phyloP scores from a whole-genome alignment of 331 rosid species.

The Acacia pycnantha region DNA sequence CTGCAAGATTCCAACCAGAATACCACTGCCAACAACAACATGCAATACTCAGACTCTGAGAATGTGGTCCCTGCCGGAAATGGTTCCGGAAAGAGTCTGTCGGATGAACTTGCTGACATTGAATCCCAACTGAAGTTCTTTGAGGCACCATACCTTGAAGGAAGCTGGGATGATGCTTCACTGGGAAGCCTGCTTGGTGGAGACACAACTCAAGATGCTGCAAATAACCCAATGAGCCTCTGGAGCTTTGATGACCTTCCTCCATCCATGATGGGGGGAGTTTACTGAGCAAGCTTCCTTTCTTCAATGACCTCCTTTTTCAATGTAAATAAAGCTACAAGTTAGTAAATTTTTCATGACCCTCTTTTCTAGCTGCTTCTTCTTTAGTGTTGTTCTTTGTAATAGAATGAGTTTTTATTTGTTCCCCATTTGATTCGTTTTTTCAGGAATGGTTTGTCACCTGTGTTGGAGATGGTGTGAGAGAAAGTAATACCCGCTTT shows the following conservation, averaged over 20 bases:
- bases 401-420: background rate
- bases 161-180: conserved; percentile 62
- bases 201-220: conserved; percentile 64
- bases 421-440: conserved; percentile 27
- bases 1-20: conserved; percentile 53
- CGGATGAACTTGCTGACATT: conserved; percentile 74
- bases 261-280: conserved; percentile 47
- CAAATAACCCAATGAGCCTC: conserved; percentile 63
- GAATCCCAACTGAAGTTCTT: conserved; percentile 74
- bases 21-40: conserved; percentile 27
- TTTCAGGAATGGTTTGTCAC: conserved; percentile 52
- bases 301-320: conserved; percentile 24
- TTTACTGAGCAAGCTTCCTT: conserved; percentile 44
- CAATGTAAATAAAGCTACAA: conserved; percentile 89
- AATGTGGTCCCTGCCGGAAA: conserved; percentile 28
- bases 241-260: conserved; percentile 86
- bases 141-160: conserved; percentile 60
- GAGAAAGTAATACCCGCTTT: conserved; percentile 26
- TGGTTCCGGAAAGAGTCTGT: conserved; percentile 49
- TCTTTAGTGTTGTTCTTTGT: background rate
- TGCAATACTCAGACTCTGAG: conserved; percentile 40
- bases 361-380: background rate
- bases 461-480: conserved; percentile 39
- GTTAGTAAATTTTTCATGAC: conserved; percentile 41
- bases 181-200: conserved; percentile 52